Evolutionary conservation across 306 rosid genomes (phyloP), one percentile per base, ranked within the genome.

Genomic region (Cicer yamashitae): DNA sequence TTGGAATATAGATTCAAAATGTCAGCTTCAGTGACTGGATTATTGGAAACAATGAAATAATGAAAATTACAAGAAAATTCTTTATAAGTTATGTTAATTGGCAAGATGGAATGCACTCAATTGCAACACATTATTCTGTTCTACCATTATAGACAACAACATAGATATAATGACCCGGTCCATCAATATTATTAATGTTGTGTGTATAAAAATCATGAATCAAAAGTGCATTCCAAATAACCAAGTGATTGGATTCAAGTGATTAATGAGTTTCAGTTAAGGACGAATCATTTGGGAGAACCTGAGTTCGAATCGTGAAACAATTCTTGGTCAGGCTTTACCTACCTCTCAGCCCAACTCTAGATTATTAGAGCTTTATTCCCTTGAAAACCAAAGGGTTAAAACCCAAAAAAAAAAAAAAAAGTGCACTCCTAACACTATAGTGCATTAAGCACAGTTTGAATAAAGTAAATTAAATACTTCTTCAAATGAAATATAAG

Each of bases 1-100:
- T 48, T 38, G 38, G 4, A 25, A 57, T 5, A 56, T 9, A 22
- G 44, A 50, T 37, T 74, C 7, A 14, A 61, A 52, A 74, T 20
- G 20, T 59, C 77, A 45, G 6, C 34, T 78, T 48, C 47, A 41
- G 44, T 5, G 10, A 18, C 46, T 6, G 34, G 18, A 39, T 5
- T 8, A 18, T 60, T 6, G 34, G n/a, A 39, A 82, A 15, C 54
- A 67, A 62, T 10, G 60, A 38, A 69, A 20, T 56, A n/a, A 10
- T 44, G 57, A 68, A 14, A 37, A 43, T 60, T 15, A 71, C 79
- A 71, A 47, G 75, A 11, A 40, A 45, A 65, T 58, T 34, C 44
- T 77, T 76, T 6, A 48, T 14, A 43, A 17, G 39, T n/a, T 53
- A 68, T 38, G 75, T 34, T 56, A 37, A 73, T 34, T 13, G 10